Evolutionary conservation across 2,329 filamentous ascomycete genomes (phyloP).

Genomic region (Penicillium sp.): DNA sequence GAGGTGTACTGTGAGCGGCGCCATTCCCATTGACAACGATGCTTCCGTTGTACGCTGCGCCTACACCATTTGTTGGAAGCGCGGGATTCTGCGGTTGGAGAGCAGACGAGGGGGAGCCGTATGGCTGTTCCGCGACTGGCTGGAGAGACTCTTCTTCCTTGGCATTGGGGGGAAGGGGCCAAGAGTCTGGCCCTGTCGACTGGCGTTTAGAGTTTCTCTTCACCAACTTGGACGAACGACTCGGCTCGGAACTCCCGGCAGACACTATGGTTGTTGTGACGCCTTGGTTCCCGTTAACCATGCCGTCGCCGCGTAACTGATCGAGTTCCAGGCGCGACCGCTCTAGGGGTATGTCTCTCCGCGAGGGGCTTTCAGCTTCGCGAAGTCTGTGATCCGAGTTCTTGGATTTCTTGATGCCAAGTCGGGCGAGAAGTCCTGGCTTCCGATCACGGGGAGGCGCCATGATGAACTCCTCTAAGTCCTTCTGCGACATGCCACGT

Average conservation of each 20-base stretch:
- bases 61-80: not conserved
- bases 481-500: constrained; percentile 53
- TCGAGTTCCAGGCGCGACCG: constrained; percentile 52
- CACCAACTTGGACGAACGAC: constrained; percentile 27
- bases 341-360: constrained; percentile 62
- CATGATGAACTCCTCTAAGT: constrained; percentile 36
- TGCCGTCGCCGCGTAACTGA: constrained; percentile 25
- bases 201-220: constrained; percentile 28
- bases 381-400: constrained; percentile 43
- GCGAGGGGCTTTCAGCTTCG: constrained; percentile 58
- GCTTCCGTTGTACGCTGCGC: constrained; percentile 10
- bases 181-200: constrained; percentile 17
- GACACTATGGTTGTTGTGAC: constrained; percentile 22
- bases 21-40: constrained; percentile 10
- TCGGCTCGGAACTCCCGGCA: constrained; percentile 12
- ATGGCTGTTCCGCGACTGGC: constrained; percentile 11
- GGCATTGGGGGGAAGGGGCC: constrained; percentile 24
- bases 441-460: constrained; percentile 30
- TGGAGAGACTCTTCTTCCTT: constrained; percentile 4
- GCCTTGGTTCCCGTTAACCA: constrained; percentile 11
- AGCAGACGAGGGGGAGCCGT: constrained; percentile 6
- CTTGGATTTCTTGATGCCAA: constrained; percentile 31
- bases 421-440: constrained; percentile 31
- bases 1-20: not conserved
- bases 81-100: not conserved